These are phyloP conservation scores for Neofusicoccum laricinum DNA, from an alignment of 2,329 filamentous ascomycete species.

Conservation along the genomic window DNA sequence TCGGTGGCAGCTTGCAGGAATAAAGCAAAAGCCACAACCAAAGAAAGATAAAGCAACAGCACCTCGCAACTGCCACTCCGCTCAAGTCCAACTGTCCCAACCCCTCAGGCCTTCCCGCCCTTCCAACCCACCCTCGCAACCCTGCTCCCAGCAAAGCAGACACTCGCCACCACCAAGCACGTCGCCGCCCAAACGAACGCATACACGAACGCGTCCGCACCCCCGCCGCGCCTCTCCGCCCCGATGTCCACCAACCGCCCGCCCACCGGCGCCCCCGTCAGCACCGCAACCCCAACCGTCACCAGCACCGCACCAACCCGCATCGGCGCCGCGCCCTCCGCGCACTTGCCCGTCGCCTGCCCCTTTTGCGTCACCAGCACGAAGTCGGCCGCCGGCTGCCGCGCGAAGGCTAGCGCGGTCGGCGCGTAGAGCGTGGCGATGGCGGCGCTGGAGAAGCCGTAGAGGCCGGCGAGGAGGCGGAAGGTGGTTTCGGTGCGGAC, in stretches of 20 bases:
- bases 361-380: not conserved
- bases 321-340: not conserved
- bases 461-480: not conserved
- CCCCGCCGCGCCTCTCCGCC: not conserved
- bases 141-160: not conserved
- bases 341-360: not conserved
- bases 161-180: not conserved
- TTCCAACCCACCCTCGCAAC: not conserved
- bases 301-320: not conserved
- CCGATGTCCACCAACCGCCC: not conserved
- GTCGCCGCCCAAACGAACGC: not conserved
- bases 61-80: not conserved
- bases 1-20: too few species aligned
- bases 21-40: too few species aligned
- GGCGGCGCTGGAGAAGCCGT: constrained; percentile 17
- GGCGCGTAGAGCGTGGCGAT: not conserved
- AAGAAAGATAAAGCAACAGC: too few species aligned
- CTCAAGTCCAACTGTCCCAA: not conserved
- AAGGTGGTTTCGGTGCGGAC: not conserved
- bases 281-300: not conserved
- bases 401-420: not conserved
- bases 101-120: not conserved
- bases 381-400: not conserved
- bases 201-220: not conserved
- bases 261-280: not conserved